These are phyloP conservation scores for Rehmannia glutinosa DNA, from an alignment of 257 asterid genomes.

Conservation along the genomic window DNA sequence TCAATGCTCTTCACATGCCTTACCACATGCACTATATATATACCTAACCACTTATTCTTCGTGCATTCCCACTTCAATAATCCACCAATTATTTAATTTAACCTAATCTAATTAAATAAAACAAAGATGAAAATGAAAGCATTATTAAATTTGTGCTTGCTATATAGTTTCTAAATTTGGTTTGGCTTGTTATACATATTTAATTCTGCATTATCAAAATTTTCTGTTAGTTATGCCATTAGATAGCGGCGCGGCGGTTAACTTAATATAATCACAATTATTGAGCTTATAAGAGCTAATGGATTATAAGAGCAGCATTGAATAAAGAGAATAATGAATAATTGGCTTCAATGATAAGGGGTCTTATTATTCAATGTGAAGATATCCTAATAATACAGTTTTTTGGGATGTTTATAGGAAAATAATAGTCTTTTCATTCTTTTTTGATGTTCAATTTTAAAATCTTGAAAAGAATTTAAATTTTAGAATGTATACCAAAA, in stretches of 20 bases:
- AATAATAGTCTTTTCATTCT: too few relatives aligned
- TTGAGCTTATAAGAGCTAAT: not conserved
- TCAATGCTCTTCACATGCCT: constrained; percentile 49
- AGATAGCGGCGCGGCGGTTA: constrained; percentile 22
- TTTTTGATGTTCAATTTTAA: too few relatives aligned
- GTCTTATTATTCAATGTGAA: too few relatives aligned
- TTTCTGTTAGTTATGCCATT: not conserved
- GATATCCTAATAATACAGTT: too few relatives aligned
- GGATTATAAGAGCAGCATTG: too few relatives aligned
- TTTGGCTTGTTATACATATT: not conserved
- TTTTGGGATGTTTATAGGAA: too few relatives aligned
- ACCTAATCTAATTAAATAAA: not conserved
- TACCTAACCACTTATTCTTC: constrained; percentile 19
- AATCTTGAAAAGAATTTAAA: too few relatives aligned
- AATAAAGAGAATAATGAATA: too few relatives aligned
- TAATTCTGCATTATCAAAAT: not conserved
- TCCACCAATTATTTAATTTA: not conserved
- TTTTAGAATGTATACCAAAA: too few relatives aligned
- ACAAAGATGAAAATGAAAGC: not conserved
- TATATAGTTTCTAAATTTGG: constrained; percentile 14
- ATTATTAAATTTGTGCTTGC: not conserved
- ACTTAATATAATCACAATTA: constrained; percentile 17
- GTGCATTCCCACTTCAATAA: constrained; percentile 9
- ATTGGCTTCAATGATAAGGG: too few relatives aligned
- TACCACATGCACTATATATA: constrained; percentile 46